Evolutionary conservation across 495 filamentous ascomycete genomes (phyloP).

Genomic region (Mytilinidion resinicola): DNA sequence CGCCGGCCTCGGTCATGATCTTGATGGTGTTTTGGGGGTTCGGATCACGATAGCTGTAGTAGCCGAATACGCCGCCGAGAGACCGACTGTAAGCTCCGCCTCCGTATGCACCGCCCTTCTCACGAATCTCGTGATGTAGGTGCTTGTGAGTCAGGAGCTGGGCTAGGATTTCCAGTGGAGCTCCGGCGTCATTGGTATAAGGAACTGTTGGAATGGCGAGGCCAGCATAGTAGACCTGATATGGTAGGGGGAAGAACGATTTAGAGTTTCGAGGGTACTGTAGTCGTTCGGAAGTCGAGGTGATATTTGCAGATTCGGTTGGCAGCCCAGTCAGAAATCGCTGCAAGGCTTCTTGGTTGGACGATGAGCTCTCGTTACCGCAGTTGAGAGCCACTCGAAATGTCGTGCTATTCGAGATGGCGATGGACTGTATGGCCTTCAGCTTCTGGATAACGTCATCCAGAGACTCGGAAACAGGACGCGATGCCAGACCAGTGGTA

Average conservation of each 20-base stretch:
- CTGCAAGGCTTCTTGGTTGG: conserved; percentile 67
- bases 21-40: conserved; percentile 83
- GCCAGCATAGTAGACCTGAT: conserved; percentile 91
- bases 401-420: conserved; percentile 51
- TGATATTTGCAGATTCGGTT: conserved; percentile 36
- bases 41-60: conserved; percentile 96
- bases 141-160: conserved; percentile 96
- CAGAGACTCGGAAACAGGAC: conserved; percentile 52
- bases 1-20: conserved; percentile 76
- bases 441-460: conserved; percentile 75
- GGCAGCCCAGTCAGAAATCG: conserved; percentile 59
- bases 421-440: conserved; percentile 75
- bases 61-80: conserved; percentile 79
- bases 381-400: conserved; percentile 85
- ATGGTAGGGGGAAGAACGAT: conserved; percentile 88
- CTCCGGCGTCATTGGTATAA: conserved; percentile 67
- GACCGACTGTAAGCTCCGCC: conserved; percentile 78
- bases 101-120: conserved; percentile 96
- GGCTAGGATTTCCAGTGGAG: conserved; percentile 77
- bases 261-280: conserved; percentile 46
- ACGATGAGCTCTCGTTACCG: conserved; percentile 57
- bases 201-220: conserved; percentile 76
- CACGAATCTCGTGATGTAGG: conserved; percentile 92
- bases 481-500: conserved; percentile 61
- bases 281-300: conserved; percentile 39